These are phyloP conservation scores for Calonectria honghensis DNA, from an alignment of 2,329 filamentous ascomycete species.

Conservation along the genomic window DNA sequence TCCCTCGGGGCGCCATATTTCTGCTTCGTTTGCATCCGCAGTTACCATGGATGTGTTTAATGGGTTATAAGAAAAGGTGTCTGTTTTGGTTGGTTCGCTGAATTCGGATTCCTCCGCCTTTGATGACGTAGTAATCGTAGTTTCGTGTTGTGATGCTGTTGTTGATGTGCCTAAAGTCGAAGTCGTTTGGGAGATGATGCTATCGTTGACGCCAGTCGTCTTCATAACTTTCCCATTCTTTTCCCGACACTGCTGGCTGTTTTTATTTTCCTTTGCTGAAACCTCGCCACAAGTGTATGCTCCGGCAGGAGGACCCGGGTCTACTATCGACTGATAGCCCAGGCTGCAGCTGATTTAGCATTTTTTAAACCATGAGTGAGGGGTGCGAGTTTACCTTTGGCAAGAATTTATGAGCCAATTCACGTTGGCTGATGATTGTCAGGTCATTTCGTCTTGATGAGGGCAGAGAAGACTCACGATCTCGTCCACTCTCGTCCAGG, in stretches of 20 bases:
- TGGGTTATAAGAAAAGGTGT: background rate
- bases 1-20: conserved; percentile 29
- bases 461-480: conserved; percentile 61
- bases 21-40: conserved; percentile 11
- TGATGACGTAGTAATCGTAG: background rate
- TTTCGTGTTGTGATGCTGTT: background rate
- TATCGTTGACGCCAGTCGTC: conserved; percentile 23
- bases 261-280: conserved; percentile 34
- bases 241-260: conserved; percentile 40
- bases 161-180: conserved; percentile 5
- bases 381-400: conserved; percentile 64
- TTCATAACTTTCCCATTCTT: conserved; percentile 25
- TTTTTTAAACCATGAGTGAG: background rate
- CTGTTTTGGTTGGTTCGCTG: background rate
- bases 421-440: conserved; percentile 66
- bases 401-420: conserved; percentile 71
- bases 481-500: conserved; percentile 59
- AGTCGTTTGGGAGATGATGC: background rate
- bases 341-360: conserved; percentile 45
- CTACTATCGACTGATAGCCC: conserved; percentile 51
- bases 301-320: conserved; percentile 54
- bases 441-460: conserved; percentile 32
- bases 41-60: conserved; percentile 43
- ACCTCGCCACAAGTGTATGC: conserved; percentile 49
- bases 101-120: background rate